Conservation (phyloP, 148 eudicot species). For the Camellia lanceoleosa region DNA sequence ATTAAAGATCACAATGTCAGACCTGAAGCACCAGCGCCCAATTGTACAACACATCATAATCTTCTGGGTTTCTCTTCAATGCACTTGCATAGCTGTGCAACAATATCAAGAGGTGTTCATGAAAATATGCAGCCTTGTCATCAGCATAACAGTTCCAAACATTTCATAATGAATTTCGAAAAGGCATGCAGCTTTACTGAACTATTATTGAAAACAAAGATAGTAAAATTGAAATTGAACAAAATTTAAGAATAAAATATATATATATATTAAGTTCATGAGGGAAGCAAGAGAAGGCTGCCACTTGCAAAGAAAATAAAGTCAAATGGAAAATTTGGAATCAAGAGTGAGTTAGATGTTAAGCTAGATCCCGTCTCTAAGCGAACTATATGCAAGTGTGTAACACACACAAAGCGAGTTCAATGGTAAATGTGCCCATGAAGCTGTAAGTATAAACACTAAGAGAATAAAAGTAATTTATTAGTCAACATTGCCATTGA, state of each 20-base stretch:
- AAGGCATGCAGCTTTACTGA: background rate
- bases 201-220: background rate
- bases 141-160: background rate
- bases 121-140: background rate
- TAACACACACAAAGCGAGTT: background rate
- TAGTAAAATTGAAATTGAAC: background rate
- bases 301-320: background rate
- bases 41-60: slow-evolving; percentile 90
- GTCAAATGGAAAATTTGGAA: background rate
- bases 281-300: background rate
- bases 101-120: slow-evolving; percentile 11
- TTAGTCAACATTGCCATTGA: too few species aligned
- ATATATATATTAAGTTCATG: background rate
- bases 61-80: slow-evolving; percentile 56
- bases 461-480: too few species aligned
- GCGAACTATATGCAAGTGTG: background rate
- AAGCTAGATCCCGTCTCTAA: background rate
- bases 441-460: background rate
- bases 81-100: slow-evolving; percentile 80
- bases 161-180: background rate
- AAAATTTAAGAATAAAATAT: background rate
- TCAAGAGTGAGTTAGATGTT: background rate
- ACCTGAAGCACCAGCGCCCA: slow-evolving; percentile 99
- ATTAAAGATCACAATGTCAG: slow-evolving; percentile 11
- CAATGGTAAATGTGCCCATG: background rate